Conservation (phyloP, 768 basidiomycete genomes). For the Mycena metata region DNA sequence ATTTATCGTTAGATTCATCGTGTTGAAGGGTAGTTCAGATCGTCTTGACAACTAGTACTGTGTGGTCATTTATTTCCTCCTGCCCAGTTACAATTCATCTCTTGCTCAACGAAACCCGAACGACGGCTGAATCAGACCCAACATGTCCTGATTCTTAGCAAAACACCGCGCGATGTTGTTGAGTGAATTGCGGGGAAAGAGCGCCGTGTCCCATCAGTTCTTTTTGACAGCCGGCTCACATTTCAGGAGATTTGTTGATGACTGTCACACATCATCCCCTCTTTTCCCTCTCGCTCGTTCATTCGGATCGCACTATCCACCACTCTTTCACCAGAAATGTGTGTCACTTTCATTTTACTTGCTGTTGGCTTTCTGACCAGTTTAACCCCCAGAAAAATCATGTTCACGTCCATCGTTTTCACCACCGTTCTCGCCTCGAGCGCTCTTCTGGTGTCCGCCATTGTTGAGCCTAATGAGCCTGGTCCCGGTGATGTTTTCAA, state of each 20-base stretch:
- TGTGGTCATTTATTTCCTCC: no score
- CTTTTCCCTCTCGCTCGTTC: slow-evolving; percentile 16
- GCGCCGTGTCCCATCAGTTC: slow-evolving; percentile 1
- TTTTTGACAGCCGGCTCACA: slow-evolving; percentile 4
- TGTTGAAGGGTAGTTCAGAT: slow-evolving; percentile 27
- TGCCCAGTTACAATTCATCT: no score
- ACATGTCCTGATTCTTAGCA: no score
- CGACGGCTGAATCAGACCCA: no score
- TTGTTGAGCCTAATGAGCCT: slow-evolving; percentile 71
- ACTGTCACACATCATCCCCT: slow-evolving; percentile 22
- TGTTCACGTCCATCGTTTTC: slow-evolving; percentile 56
- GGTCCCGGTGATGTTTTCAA: slow-evolving; percentile 71
- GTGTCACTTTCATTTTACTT: not conserved
- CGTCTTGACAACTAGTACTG: slow-evolving; percentile 12
- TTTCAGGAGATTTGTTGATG: slow-evolving; percentile 32
- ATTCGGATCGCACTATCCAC: not conserved
- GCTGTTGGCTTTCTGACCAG: not conserved
- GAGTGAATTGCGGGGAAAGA: not conserved
- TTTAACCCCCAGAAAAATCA: slow-evolving; percentile 37
- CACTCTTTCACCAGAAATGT: no score
- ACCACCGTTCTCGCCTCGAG: slow-evolving; percentile 55
- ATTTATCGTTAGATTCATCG: slow-evolving; percentile 21
- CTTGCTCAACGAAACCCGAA: no score
- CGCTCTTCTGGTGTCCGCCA: slow-evolving; percentile 62
- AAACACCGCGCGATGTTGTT: no score